Conservation (phyloP, 148 eudicot genomes). For the Tetragonia tetragonoides region DNA sequence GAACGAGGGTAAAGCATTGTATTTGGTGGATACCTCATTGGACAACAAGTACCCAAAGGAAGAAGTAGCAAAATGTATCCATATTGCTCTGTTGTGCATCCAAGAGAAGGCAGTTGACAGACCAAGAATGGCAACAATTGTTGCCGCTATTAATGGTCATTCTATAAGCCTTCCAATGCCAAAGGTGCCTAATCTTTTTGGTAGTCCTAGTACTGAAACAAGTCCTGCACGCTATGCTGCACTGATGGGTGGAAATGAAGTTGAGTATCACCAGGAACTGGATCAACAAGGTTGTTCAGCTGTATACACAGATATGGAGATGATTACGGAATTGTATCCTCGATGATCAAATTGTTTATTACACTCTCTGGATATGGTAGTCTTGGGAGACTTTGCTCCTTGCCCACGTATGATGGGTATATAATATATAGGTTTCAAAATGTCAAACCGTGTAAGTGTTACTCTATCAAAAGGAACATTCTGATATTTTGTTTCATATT, state of each 20-base stretch:
- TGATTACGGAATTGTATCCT: neutral
- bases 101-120: constrained; percentile 12
- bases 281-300: neutral
- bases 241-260: neutral
- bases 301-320: neutral
- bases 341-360: neutral
- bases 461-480: no score
- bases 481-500: no score
- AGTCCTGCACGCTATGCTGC: neutral
- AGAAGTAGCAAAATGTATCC: constrained; percentile 19
- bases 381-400: no score
- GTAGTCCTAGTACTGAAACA: neutral
- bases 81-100: constrained; percentile 17
- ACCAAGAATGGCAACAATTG: constrained; percentile 12
- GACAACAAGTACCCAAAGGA: neutral
- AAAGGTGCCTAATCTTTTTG: constrained; percentile 1
- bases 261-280: neutral
- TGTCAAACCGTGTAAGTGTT: no score
- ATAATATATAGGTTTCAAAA: no score
- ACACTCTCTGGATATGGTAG: no score
- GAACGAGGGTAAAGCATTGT: neutral
- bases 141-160: constrained; percentile 14
- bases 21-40: neutral
- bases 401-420: no score
- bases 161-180: constrained; percentile 15